A percentile compares a stretch with the other conserved stretches of the same genome.
Evolutionary conservation across 2,329 filamentous ascomycete species (phyloP).

Genomic region (Colletotrichum sp.): DNA sequence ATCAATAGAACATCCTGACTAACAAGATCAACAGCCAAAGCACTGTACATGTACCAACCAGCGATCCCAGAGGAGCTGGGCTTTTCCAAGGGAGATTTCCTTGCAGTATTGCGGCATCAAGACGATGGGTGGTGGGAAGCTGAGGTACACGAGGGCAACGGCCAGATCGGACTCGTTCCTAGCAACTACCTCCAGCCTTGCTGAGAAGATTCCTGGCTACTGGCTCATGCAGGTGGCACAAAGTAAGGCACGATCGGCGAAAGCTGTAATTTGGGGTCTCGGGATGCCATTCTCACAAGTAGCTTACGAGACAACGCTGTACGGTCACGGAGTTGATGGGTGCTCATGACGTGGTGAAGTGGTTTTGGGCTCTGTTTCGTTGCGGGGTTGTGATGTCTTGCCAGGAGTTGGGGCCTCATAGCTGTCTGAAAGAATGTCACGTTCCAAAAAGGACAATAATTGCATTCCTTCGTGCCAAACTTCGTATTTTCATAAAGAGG

Average conservation of each 20-base stretch:
- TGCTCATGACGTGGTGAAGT: neutral
- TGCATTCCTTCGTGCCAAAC: neutral
- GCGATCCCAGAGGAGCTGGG: slow-evolving; percentile 94
- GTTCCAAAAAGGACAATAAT: neutral
- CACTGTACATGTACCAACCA: slow-evolving; percentile 91
- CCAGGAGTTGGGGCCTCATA: neutral
- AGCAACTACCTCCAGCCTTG: slow-evolving; percentile 70
- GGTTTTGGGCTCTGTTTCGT: neutral
- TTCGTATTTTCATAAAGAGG: neutral
- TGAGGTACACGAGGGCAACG: slow-evolving; percentile 76
- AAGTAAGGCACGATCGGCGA: neutral
- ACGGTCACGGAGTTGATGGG: neutral
- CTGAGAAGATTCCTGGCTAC: slow-evolving; percentile 26
- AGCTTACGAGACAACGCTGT: neutral
- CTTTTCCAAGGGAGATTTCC: slow-evolving; percentile 89
- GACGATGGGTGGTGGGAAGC: slow-evolving; percentile 99
- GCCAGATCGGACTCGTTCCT: slow-evolving; percentile 65
- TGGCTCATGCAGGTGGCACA: neutral
- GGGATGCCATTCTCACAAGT: neutral
- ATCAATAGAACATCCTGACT: slow-evolving; percentile 9
- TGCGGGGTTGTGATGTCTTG: neutral
- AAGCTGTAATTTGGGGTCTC: neutral
- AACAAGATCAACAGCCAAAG: slow-evolving; percentile 68
- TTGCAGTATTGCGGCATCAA: slow-evolving; percentile 87
- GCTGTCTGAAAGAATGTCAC: neutral